Evolutionary conservation across 108 stramenopile genomes (phyloP).

Genomic region (Skeletonema tropicum): DNA sequence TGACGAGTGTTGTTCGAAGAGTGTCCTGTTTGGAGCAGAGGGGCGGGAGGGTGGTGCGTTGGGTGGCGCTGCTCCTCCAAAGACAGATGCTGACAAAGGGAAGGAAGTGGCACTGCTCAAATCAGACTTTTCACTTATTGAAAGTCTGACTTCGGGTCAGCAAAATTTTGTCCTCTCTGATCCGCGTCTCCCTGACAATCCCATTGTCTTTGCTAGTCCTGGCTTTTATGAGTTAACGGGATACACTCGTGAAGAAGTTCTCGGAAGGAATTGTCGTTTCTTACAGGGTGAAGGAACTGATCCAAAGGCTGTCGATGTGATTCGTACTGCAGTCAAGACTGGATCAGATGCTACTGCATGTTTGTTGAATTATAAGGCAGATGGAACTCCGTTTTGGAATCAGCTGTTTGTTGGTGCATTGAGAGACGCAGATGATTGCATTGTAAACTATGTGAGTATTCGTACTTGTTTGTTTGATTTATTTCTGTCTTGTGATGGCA

Average conservation of each 20-base stretch:
- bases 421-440: slow-evolving; percentile 90
- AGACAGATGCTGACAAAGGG: slow-evolving; percentile 11
- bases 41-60: not conserved
- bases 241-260: slow-evolving; percentile 90
- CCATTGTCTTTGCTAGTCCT: slow-evolving; percentile 90
- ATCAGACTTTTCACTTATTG: slow-evolving; percentile 84
- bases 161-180: slow-evolving; percentile 93
- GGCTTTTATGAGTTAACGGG: slow-evolving; percentile 96
- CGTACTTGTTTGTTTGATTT: not conserved
- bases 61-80: slow-evolving; percentile 17
- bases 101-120: slow-evolving; percentile 55
- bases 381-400: slow-evolving; percentile 98
- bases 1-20: slow-evolving; percentile 74
- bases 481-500: not conserved
- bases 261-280: slow-evolving; percentile 99
- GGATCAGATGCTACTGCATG: slow-evolving; percentile 91
- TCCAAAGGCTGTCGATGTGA: slow-evolving; percentile 89
- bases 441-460: slow-evolving; percentile 92
- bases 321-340: slow-evolving; percentile 79
- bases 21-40: slow-evolving; percentile 67
- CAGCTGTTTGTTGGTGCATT: slow-evolving; percentile 96
- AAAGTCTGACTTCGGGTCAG: slow-evolving; percentile 81
- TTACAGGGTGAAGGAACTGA: slow-evolving; percentile 96
- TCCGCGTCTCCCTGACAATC: slow-evolving; percentile 97
- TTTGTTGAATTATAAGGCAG: slow-evolving; percentile 96